Evolutionary conservation across 495 filamentous ascomycete species (phyloP), one percentile per base, ranked within the genome.

Genomic region (Barbatosphaeria neglecta): DNA sequence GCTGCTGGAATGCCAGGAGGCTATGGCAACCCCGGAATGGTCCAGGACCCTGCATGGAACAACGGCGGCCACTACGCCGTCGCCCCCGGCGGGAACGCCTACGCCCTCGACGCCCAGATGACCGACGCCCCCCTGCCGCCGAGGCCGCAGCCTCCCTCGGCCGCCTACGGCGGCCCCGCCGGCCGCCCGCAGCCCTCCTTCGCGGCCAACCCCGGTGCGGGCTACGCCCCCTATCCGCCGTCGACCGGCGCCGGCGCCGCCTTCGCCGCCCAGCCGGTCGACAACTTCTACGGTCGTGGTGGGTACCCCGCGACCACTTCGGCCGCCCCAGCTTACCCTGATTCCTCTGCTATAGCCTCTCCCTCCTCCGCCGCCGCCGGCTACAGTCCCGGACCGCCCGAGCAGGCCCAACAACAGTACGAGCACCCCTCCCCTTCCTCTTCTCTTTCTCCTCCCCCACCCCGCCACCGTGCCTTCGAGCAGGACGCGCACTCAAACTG

Each of bases 241-340:
- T 15, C 20, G 6, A 8, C 39, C 20, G 39, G 18, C 5, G 8
- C 39, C 2, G 39, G 39, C 20, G 18, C 35, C 38, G 38, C 23
- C 18, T 22, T 42, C 10, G 37, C 33, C 1, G 11, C 18, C 10
- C 28, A 48, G n/a, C 41, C 28, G 15, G 38, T 20, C 38, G 28
- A 76, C 57, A 57, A 64, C 25, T 66, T 72, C 44, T 70, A 69
- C 51, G 71, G 69, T 64, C 74, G 74, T 65, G 70, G 68, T 70
- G 63, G 63, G 66, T 69, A 73, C 60, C 57, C 64, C 55, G 60
- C 62, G 52, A 49, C 37, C 45, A 57, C 54, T 46, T 46, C 57
- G 52, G 41, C 55, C 52, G 50, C 52, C 20, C 39, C 17, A 15
- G 20, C 39, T 22, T 41, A 41, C 39, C 22, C 39, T 41, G 39